Conservation (phyloP, 2,329 filamentous ascomycete species). For the Lachnellula occidentalis region DNA sequence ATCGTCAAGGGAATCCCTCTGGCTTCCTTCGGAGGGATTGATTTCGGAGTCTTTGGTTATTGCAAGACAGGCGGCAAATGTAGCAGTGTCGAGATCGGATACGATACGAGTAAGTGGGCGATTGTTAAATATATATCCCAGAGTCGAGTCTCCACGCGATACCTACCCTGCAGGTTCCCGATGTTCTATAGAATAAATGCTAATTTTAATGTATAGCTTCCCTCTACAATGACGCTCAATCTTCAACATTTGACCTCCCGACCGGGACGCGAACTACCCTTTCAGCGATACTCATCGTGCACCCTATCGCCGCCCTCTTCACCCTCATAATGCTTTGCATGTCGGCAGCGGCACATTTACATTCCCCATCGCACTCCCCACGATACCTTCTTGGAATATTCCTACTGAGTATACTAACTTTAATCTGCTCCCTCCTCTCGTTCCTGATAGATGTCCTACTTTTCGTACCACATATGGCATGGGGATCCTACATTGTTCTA, state of each 20-base stretch:
- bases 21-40: constrained; percentile 67
- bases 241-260: constrained; percentile 50
- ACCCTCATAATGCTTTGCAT: constrained; percentile 80
- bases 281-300: constrained; percentile 86
- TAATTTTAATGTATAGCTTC: constrained; percentile 15
- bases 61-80: constrained; percentile 60
- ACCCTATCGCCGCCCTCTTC: constrained; percentile 83
- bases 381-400: constrained; percentile 80
- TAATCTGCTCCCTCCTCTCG: constrained; percentile 76
- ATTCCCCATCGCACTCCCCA: constrained; percentile 81
- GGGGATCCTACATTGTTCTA: constrained; percentile 91
- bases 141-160: not conserved
- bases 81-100: constrained; percentile 73
- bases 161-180: not conserved
- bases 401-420: constrained; percentile 79
- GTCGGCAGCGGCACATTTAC: constrained; percentile 76
- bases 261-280: constrained; percentile 53
- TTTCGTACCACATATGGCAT: constrained; percentile 88
- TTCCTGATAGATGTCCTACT: constrained; percentile 92
- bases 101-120: constrained; percentile 65
- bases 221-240: constrained; percentile 22
- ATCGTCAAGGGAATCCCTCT: constrained; percentile 82
- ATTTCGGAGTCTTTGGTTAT: constrained; percentile 90
- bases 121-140: not conserved
- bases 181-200: not conserved